Percentiles rank a stretch among this genome's conserved stretches.
Evolutionary conservation across 2,329 filamentous ascomycete species (phyloP).

Genomic region (Rhytidhysteron rufulum): DNA sequence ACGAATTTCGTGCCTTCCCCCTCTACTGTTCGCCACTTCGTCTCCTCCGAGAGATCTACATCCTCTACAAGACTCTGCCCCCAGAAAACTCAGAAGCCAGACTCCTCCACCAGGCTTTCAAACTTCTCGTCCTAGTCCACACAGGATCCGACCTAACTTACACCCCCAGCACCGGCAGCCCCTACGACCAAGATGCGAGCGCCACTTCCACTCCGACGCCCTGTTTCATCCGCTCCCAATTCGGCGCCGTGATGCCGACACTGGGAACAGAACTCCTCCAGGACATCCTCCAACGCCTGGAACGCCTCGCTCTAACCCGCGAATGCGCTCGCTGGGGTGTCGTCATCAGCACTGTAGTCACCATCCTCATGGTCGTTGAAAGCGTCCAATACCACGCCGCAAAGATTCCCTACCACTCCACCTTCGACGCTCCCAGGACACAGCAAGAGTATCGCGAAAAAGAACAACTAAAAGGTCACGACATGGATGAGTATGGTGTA

Average conservation of each 20-base stretch:
- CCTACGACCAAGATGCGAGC: constrained; percentile 8
- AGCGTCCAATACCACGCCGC: constrained; percentile 37
- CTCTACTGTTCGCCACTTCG: constrained; percentile 29
- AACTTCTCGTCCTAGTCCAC: constrained; percentile 37
- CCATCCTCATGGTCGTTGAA: constrained; percentile 35
- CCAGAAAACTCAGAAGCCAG: constrained; percentile 12
- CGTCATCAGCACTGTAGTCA: constrained; percentile 27
- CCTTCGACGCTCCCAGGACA: constrained; percentile 3
- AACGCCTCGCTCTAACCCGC: constrained; percentile 26
- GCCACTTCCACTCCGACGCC: constrained; percentile 21
- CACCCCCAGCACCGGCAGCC: constrained; percentile 16
- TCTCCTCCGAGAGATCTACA: constrained; percentile 31
- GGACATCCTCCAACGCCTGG: constrained; percentile 27
- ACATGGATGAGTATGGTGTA: constrained; percentile 23
- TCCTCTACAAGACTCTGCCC: constrained; percentile 23
- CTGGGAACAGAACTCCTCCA: constrained; percentile 30
- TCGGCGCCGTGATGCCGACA: constrained; percentile 31
- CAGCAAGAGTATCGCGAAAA: not conserved
- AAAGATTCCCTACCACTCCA: constrained; percentile 30
- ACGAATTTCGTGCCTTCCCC: constrained; percentile 33
- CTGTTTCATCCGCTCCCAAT: constrained; percentile 37
- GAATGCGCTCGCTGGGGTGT: constrained; percentile 29
- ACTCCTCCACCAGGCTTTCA: constrained; percentile 31
- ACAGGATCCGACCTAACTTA: constrained; percentile 35
- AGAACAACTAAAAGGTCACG: constrained; percentile 1